phyloP scores from a whole-genome alignment of 78 protist species.

The Planoprotostelium fungivorum region DNA sequence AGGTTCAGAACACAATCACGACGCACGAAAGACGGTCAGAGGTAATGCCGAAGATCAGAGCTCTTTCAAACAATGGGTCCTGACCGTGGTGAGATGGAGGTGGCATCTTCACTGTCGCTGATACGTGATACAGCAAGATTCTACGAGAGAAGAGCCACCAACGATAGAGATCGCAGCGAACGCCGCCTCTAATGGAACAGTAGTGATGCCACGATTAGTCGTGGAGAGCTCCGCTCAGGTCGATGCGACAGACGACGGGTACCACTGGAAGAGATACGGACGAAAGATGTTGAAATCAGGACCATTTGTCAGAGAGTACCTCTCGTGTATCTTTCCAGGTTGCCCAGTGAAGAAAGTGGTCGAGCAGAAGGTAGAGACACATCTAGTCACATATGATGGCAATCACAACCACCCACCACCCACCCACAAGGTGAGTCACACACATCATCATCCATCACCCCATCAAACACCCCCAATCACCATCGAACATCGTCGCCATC shows the following conservation, averaged over 20 bases:
- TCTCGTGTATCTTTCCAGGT: neutral
- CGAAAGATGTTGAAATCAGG: neutral
- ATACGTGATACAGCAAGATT: neutral
- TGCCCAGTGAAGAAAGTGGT: neutral
- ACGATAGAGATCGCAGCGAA: neutral
- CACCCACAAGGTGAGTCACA: neutral
- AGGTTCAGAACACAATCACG: too few species aligned
- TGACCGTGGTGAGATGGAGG: too few species aligned
- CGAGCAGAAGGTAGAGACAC: neutral
- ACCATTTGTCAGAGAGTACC: neutral
- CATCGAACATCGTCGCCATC: too few species aligned
- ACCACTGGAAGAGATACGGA: neutral
- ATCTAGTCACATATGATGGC: neutral
- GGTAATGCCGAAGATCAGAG: too few species aligned
- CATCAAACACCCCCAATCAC: too few species aligned
- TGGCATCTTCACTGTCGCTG: too few species aligned
- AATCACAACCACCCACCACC: neutral
- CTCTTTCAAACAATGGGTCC: too few species aligned
- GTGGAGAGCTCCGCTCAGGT: neutral
- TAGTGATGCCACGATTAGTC: neutral
- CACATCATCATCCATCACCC: too few species aligned
- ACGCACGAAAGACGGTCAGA: too few species aligned
- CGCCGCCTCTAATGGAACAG: neutral
- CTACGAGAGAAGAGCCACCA: neutral
- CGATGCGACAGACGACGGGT: neutral